These are phyloP conservation scores for Galerina sulciceps DNA, from an alignment of 768 basidiomycete species.

Conservation along the genomic window DNA sequence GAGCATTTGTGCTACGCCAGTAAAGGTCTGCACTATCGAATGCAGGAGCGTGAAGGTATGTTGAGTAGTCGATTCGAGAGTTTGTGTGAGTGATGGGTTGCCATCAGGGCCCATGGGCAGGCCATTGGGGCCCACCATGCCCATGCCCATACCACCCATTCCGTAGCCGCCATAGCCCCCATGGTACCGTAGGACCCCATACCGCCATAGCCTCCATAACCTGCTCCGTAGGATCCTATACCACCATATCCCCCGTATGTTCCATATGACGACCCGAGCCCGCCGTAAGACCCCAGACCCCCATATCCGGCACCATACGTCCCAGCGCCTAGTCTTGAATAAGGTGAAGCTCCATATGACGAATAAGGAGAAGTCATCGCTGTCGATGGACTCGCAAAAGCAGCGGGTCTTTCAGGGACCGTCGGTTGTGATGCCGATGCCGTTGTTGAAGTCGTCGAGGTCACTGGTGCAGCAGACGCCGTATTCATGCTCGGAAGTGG, in stretches of 20 bases:
- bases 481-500: conserved; percentile 21
- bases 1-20: conserved; percentile 95
- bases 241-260: conserved; percentile 22
- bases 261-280: conserved; percentile 34
- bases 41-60: conserved; percentile 94
- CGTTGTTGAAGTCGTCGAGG: conserved; percentile 30
- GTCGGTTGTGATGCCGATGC: conserved; percentile 35
- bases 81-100: conserved; percentile 74
- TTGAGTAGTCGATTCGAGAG: conserved; percentile 87
- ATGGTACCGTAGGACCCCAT: conserved; percentile 43
- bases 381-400: conserved; percentile 44
- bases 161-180: conserved; percentile 38
- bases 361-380: conserved; percentile 36
- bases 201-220: conserved; percentile 38
- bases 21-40: conserved; percentile 93
- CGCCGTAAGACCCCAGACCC: conserved; percentile 20
- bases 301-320: conserved; percentile 18
- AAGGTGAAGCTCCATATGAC: conserved; percentile 45
- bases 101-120: conserved; percentile 56
- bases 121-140: conserved; percentile 37
- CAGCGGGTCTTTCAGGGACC: conserved; percentile 67
- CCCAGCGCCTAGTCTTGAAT: conserved; percentile 37
- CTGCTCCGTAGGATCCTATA: conserved; percentile 25
- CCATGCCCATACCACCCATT: conserved; percentile 35
- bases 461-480: conserved; percentile 20